Percentiles rank a stretch among this genome's conserved stretches.
phyloP scores from a whole-genome alignment of 1,139 yeast genomes.

The Kazachstania sp. region DNA sequence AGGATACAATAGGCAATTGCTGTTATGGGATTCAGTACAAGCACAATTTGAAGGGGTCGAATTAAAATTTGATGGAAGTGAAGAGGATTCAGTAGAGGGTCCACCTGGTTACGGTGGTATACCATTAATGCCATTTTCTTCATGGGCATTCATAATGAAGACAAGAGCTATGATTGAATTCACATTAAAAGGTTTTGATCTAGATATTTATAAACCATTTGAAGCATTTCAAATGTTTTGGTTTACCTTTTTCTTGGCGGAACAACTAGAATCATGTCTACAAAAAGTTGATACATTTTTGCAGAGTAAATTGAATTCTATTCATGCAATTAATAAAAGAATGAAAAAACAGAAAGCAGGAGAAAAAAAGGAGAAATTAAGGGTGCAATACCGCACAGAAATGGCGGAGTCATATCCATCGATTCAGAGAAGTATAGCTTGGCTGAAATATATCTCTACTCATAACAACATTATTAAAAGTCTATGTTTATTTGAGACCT shows the following conservation, averaged over 20 bases:
- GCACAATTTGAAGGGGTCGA: constrained; percentile 54
- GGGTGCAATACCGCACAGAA: constrained; percentile 22
- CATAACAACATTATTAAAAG: constrained; percentile 35
- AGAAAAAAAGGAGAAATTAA: constrained; percentile 29
- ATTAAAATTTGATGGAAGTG: constrained; percentile 22
- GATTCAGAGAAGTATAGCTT: constrained; percentile 17
- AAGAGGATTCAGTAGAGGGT: constrained; percentile 19
- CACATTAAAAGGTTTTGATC: constrained; percentile 66
- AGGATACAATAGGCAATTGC: constrained; percentile 45
- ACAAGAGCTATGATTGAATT: constrained; percentile 62
- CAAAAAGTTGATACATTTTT: constrained; percentile 41
- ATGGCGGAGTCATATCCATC: constrained; percentile 23
- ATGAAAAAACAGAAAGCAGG: constrained; percentile 39
- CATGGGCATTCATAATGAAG: constrained; percentile 62
- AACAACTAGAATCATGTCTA: constrained; percentile 42
- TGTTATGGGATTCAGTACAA: constrained; percentile 74
- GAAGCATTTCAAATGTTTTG: constrained; percentile 65
- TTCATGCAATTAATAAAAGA: constrained; percentile 34
- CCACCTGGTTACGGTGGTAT: constrained; percentile 12
- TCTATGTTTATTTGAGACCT: constrained; percentile 35
- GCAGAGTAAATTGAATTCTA: constrained; percentile 35
- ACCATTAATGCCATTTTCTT: constrained; percentile 45
- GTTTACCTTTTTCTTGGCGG: constrained; percentile 50
- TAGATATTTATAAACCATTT: constrained; percentile 64
- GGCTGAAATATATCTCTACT: constrained; percentile 27